Conservation (phyloP, 1,139 yeast species). For the Ashbya aceris region DNA sequence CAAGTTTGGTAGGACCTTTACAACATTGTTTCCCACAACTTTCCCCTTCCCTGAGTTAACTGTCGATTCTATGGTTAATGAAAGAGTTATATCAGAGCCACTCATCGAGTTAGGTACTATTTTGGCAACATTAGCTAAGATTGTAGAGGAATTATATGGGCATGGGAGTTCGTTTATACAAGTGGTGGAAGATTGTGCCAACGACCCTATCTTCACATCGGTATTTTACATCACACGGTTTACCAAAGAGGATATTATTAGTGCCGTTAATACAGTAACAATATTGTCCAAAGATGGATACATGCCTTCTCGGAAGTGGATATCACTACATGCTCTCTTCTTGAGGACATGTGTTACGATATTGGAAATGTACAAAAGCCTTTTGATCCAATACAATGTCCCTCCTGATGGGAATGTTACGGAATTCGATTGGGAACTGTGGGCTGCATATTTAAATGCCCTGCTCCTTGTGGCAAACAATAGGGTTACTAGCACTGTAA, state of each 20-base stretch:
- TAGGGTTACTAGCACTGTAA: conserved; percentile 33
- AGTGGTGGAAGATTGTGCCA: conserved; percentile 32
- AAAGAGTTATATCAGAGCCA: conserved; percentile 62
- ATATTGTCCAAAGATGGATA: conserved; percentile 48
- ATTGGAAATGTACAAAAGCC: conserved; percentile 49
- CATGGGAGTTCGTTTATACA: conserved; percentile 38
- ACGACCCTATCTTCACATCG: conserved; percentile 35
- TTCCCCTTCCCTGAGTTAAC: conserved; percentile 60
- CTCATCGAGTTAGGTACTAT: conserved; percentile 59
- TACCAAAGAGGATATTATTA: conserved; percentile 27
- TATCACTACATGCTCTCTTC: conserved; percentile 54
- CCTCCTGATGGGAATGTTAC: conserved; percentile 37
- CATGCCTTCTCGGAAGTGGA: conserved; percentile 62
- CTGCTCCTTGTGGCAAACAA: conserved; percentile 38
- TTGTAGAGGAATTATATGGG: conserved; percentile 42
- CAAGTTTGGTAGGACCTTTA: conserved; percentile 53
- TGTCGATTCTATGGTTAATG: conserved; percentile 67
- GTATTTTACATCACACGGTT: conserved; percentile 24
- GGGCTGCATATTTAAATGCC: conserved; percentile 59
- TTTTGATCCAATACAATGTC: conserved; percentile 44
- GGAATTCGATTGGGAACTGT: conserved; percentile 43
- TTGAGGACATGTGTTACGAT: conserved; percentile 52
- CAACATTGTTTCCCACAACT: conserved; percentile 56
- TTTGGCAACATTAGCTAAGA: conserved; percentile 47
- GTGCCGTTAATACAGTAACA: conserved; percentile 45